phyloP scores from a whole-genome alignment of 768 basidiomycete species.

The Panellus pusillus region DNA sequence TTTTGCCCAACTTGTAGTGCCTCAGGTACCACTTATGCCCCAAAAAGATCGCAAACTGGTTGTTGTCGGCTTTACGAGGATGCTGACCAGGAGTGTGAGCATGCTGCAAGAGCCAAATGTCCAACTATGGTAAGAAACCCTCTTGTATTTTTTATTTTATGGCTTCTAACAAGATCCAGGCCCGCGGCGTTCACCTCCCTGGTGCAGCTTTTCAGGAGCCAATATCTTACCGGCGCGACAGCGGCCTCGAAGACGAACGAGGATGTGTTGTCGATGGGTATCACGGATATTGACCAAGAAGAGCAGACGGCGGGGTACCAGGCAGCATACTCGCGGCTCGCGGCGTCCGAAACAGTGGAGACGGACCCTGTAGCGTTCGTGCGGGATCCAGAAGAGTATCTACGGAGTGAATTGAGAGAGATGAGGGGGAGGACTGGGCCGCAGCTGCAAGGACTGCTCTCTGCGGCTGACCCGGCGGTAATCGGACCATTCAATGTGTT shows the following conservation, averaged over 20 bases:
- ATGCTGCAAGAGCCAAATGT: slow-evolving; percentile 69
- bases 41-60: slow-evolving; percentile 84
- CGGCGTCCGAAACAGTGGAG: slow-evolving; percentile 65
- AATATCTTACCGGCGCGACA: slow-evolving; percentile 53
- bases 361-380: slow-evolving; percentile 66
- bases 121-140: slow-evolving; percentile 57
- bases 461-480: slow-evolving; percentile 29
- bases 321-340: slow-evolving; percentile 88
- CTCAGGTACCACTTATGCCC: slow-evolving; percentile 79
- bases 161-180: slow-evolving; percentile 44
- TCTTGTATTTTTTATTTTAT: neutral
- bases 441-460: slow-evolving; percentile 37
- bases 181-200: slow-evolving; percentile 66
- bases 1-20: slow-evolving; percentile 71
- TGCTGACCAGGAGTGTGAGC: slow-evolving; percentile 71
- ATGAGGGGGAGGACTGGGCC: slow-evolving; percentile 37
- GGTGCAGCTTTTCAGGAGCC: slow-evolving; percentile 77
- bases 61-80: slow-evolving; percentile 73
- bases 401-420: slow-evolving; percentile 46
- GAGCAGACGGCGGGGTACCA: slow-evolving; percentile 92
- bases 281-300: slow-evolving; percentile 85
- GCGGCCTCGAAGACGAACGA: slow-evolving; percentile 42
- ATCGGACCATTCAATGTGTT: slow-evolving; percentile 28
- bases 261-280: slow-evolving; percentile 40
- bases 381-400: slow-evolving; percentile 52